phyloP scores from a whole-genome alignment of 2,329 filamentous ascomycete species.

The Fusarium kyushuense region DNA sequence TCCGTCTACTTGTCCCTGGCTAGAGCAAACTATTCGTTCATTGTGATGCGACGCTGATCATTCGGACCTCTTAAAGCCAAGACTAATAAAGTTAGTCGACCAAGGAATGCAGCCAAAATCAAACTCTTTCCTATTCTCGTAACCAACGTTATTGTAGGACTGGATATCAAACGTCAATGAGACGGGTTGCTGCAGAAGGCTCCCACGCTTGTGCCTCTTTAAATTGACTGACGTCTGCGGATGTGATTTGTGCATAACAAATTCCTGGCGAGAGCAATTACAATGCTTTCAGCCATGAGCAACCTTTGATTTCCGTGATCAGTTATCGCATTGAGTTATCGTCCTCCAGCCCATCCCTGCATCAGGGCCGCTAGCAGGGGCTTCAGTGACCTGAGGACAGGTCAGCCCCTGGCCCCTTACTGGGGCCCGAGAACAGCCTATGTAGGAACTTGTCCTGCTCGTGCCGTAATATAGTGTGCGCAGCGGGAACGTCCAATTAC shows the following conservation, averaged over 20 bases:
- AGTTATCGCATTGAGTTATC: constrained; percentile 20
- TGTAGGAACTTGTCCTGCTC: not conserved
- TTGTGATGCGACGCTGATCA: constrained; percentile 33
- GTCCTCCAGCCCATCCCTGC: constrained; percentile 5
- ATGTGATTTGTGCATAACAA: constrained; percentile 17
- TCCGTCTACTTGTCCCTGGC: constrained; percentile 29
- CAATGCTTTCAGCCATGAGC: constrained; percentile 17
- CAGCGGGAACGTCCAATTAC: constrained; percentile 29
- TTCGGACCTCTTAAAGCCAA: constrained; percentile 27
- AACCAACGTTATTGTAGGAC: constrained; percentile 19
- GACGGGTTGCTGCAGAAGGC: constrained; percentile 35
- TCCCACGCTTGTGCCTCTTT: constrained; percentile 19
- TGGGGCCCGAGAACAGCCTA: constrained; percentile 28
- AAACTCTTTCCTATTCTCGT: constrained; percentile 24
- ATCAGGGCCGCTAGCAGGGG: constrained; percentile 37
- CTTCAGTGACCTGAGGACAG: constrained; percentile 29
- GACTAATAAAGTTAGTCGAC: constrained; percentile 18
- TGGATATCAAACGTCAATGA: constrained; percentile 34
- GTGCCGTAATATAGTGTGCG: constrained; percentile 6
- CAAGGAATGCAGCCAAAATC: constrained; percentile 31
- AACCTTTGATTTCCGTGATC: constrained; percentile 22
- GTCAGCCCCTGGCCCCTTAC: constrained; percentile 39
- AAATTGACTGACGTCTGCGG: constrained; percentile 29
- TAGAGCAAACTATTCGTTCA: constrained; percentile 25
- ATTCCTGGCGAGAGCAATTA: constrained; percentile 5